Evolutionary conservation across 331 rosid genomes (phyloP).

Genomic region (Pyracantha coccinea): DNA sequence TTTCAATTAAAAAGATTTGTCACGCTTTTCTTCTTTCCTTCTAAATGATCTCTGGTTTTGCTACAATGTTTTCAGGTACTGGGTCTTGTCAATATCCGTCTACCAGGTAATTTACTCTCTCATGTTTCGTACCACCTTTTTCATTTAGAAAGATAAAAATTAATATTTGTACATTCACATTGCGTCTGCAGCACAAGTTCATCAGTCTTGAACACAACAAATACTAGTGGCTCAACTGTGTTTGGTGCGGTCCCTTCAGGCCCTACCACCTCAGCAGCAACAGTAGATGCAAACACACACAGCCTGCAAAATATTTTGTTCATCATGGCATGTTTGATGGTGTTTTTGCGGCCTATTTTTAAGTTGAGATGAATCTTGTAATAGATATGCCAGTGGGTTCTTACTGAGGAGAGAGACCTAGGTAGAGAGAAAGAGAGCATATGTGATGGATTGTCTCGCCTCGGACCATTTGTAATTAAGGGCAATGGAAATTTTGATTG

Average conservation of each 20-base stretch:
- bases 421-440: neutral
- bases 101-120: conserved; percentile 43
- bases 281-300: conserved; percentile 18
- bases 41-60: neutral
- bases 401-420: neutral
- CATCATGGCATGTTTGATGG: conserved; percentile 22
- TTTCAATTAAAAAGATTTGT: too few species aligned
- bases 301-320: conserved; percentile 16
- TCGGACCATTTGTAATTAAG: neutral
- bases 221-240: conserved; percentile 79
- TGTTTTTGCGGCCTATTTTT: neutral
- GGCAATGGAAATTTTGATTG: too few species aligned
- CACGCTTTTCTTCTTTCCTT: too few species aligned
- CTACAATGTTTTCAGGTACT: conserved; percentile 39
- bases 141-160: neutral
- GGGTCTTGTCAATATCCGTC: conserved; percentile 72
- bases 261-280: conserved; percentile 49
- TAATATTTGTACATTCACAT: neutral
- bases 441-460: neutral
- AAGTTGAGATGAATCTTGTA: neutral
- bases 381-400: neutral
- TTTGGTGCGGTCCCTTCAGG: conserved; percentile 78
- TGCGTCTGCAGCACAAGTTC: conserved; percentile 68
- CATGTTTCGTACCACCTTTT: neutral
- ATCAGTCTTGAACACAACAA: conserved; percentile 78